phyloP scores from a whole-genome alignment of 2,329 filamentous ascomycete species.

The Beauveria pseudobassiana region DNA sequence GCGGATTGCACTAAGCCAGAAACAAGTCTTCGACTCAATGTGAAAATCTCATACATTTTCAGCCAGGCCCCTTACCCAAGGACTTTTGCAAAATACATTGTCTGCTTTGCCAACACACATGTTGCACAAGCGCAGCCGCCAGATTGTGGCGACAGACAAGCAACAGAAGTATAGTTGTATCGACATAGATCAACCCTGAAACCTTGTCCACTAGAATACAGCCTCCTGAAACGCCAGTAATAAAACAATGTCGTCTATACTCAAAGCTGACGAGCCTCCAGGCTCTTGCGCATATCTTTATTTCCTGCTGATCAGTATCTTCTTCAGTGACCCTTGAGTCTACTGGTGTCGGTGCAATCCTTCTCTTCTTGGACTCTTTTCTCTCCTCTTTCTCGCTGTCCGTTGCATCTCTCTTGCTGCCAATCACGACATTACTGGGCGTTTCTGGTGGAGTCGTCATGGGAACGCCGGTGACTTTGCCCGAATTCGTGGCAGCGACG shows the following conservation, averaged over 20 bases:
- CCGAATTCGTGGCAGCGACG: constrained; percentile 66
- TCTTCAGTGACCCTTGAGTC: constrained; percentile 16
- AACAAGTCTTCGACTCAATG: not conserved
- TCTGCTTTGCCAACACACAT: not conserved
- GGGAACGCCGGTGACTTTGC: constrained; percentile 55
- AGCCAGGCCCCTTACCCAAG: not conserved
- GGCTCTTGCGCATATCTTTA: not conserved
- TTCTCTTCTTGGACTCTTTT: constrained; percentile 57
- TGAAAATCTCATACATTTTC: not conserved
- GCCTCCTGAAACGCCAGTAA: not conserved
- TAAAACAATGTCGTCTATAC: not conserved
- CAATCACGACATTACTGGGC: constrained; percentile 43
- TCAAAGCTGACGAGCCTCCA: not conserved
- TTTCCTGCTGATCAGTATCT: not conserved
- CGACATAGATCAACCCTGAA: not conserved
- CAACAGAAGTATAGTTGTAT: not conserved
- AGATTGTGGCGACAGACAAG: not conserved
- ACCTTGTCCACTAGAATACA: not conserved
- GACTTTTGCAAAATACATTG: not conserved
- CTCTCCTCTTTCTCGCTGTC: constrained; percentile 47
- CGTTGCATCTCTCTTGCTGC: constrained; percentile 49
- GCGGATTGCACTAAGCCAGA: not conserved
- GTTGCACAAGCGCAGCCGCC: not conserved
- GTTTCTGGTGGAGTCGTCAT: constrained; percentile 89
- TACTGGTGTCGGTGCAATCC: constrained; percentile 61